These are phyloP conservation scores for Euphrasia confusa DNA, from an alignment of 257 asterid species.

Conservation along the genomic window DNA sequence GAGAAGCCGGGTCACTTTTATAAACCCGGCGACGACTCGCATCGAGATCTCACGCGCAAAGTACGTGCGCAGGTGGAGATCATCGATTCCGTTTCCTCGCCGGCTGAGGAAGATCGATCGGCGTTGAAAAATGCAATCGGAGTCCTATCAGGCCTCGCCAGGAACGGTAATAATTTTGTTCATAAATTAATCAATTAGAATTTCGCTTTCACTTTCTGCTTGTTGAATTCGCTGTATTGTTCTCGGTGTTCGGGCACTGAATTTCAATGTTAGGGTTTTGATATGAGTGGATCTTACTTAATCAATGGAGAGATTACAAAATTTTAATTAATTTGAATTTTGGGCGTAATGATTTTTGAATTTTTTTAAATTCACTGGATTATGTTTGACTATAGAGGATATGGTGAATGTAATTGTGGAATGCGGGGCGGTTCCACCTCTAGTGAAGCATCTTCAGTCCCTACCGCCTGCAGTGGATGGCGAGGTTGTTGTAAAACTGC, in stretches of 20 bases:
- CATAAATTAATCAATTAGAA: not conserved
- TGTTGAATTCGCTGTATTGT: not conserved
- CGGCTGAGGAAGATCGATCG: constrained; percentile 35
- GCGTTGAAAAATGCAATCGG: constrained; percentile 39
- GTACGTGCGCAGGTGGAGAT: constrained; percentile 47
- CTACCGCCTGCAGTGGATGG: constrained; percentile 41
- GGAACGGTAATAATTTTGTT: constrained; percentile 35
- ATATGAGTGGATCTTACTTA: not conserved
- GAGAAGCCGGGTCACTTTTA: too few species aligned
- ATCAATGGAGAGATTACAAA: too few species aligned
- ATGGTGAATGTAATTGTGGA: constrained; percentile 65
- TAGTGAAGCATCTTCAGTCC: constrained; percentile 63
- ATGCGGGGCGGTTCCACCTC: constrained; percentile 61
- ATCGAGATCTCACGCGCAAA: constrained; percentile 40
- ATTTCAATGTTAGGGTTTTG: constrained; percentile 10
- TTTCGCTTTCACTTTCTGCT: not conserved
- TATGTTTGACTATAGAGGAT: constrained; percentile 49
- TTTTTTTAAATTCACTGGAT: constrained; percentile 3
- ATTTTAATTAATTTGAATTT: not conserved
- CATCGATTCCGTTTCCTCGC: constrained; percentile 39
- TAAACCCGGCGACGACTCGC: constrained; percentile 33
- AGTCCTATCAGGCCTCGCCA: constrained; percentile 44
- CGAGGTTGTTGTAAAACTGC: constrained; percentile 29
- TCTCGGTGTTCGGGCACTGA: constrained; percentile 1
- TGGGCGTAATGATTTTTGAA: not conserved